phyloP scores from a whole-genome alignment of 768 basidiomycete species.

The Agaricus subrufescens region DNA sequence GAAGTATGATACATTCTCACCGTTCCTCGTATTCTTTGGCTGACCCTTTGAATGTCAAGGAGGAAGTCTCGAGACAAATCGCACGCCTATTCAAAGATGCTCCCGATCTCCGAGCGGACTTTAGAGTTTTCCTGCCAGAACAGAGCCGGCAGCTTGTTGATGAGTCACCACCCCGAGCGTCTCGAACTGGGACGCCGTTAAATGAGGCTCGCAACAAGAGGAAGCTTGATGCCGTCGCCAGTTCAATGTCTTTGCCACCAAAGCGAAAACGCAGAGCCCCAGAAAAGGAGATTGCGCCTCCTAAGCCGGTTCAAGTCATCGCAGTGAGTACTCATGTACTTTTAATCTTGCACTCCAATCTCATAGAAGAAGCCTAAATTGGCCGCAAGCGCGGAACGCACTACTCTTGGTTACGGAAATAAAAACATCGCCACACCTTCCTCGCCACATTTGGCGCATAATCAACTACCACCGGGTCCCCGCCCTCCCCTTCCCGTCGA shows the following conservation, averaged over 20 bases:
- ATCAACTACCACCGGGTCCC: conserved; percentile 20
- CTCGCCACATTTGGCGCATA: conserved; percentile 26
- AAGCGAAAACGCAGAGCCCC: conserved; percentile 65
- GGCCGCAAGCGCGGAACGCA: conserved; percentile 5
- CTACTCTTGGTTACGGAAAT: conserved; percentile 9
- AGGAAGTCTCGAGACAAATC: conserved; percentile 66
- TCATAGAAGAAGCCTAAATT: conserved; percentile 17
- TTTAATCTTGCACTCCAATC: not conserved
- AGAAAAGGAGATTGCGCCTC: conserved; percentile 27
- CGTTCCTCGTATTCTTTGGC: conserved; percentile 9
- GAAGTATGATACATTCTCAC: conserved; percentile 35
- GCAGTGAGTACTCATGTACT: not conserved
- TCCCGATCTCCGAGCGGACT: conserved; percentile 69
- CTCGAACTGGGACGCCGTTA: conserved; percentile 30
- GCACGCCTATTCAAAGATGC: conserved; percentile 69
- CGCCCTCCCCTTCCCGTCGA: conserved; percentile 27
- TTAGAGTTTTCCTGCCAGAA: conserved; percentile 72
- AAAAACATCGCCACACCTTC: conserved; percentile 21
- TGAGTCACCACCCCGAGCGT: conserved; percentile 30
- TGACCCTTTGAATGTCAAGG: conserved; percentile 28
- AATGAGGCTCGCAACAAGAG: conserved; percentile 38
- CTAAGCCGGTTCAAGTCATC: conserved; percentile 16
- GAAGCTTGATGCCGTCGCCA: conserved; percentile 38
- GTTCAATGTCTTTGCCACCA: conserved; percentile 41
- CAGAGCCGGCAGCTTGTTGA: conserved; percentile 45